Evolutionary conservation across 164 flowering plant genomes (phyloP), one percentile per base, ranked within the genome.

Genomic region (Stephania cephalantha): DNA sequence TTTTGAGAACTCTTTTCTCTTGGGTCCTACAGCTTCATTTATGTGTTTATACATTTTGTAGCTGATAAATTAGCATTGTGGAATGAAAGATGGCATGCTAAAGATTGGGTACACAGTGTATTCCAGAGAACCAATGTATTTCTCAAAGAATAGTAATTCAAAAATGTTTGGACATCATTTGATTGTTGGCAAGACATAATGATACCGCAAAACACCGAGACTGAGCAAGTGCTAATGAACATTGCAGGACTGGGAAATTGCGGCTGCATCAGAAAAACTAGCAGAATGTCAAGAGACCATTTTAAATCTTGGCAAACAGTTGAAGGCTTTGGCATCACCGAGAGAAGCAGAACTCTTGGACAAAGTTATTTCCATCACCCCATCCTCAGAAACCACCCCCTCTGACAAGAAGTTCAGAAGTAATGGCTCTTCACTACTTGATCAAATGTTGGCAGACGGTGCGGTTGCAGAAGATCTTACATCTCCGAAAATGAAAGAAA

Each of bases 241-340:
- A 70, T 69, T 79, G 78, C 88, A 93, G 98, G 92, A 85, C 17
- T 85, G 85, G 92, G 93, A 94, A 84, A 86, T 90, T n/a, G 82
- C 82, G 48, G 87, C 90, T 70, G 95, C 97, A 76, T 88, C 97
- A 12, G 86, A 78, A 71, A 91, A 85, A 81, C 77, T 87, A 30
- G 88, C 88, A 52, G 90, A 90, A 81, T 87, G 91, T 71, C 90
- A 87, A 71, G 86, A 86, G 72, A 86, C 92, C 58, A 86, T 87
- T 30, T 55, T 86, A 63, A 88, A 81, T 71, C 84, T 88, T 9
- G 89, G 90, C 22, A 87, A 82, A 74, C 94, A 90, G 80, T 77
- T 90, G 70, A 86, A 90, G 77, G 86, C 90, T 30, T 75, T 90
- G 75, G 79, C 86, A 72, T 76, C 88, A 50, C 86, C 88, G 22